Evolutionary conservation across 345 rosid species (phyloP), one percentile per base, ranked within the genome.

Genomic region (Eucalyptus curtisii): DNA sequence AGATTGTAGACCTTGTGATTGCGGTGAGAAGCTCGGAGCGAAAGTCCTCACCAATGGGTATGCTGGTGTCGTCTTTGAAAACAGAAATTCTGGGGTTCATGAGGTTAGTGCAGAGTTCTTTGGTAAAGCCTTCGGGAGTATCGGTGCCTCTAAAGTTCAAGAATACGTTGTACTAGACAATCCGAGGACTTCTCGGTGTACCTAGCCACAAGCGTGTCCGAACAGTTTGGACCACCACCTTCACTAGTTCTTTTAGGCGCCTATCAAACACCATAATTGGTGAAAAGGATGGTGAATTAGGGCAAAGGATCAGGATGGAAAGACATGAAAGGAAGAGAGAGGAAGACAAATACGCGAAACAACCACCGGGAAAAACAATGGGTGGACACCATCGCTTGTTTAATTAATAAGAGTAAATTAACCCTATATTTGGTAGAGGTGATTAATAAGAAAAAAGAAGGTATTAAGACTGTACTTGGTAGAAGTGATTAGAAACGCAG

Each of bases 141-240:
- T 64, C 76, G 10, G 19, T 5, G 10, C 76, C 76, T 64, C 76
- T n/a, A 14, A 64, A 64, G 37, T 64, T 64, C 19, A 64, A 64
- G 76, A 64, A 64, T 30, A 64, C 37, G 5, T 64, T 64, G 76
- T 64, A 64, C 7, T 4, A 10, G 37, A 31, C 37, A 30, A 13
- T 2, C 33, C 2, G 19, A n/a, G 37, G 8, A 64, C 8, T 19
- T 7, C 14, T n/a, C 2, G 2, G 37, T 7, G 4, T 13, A n/a
- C 7, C 7, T 30, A 33, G 19, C 76, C 7, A 8, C 14, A 64
- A n/a, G 20, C 8, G 14, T 64, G 19, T n/a, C 4, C 1, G 37
- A 64, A n/a, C 76, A 6, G 37, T 64, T 30, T n/a, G 71, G 16
- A 61, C 76, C 14, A 13, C 76, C n/a, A 1, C n/a, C 37, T n/a